Evolutionary conservation across 331 rosid genomes (phyloP).

Genomic region (Spiraea crenata): DNA sequence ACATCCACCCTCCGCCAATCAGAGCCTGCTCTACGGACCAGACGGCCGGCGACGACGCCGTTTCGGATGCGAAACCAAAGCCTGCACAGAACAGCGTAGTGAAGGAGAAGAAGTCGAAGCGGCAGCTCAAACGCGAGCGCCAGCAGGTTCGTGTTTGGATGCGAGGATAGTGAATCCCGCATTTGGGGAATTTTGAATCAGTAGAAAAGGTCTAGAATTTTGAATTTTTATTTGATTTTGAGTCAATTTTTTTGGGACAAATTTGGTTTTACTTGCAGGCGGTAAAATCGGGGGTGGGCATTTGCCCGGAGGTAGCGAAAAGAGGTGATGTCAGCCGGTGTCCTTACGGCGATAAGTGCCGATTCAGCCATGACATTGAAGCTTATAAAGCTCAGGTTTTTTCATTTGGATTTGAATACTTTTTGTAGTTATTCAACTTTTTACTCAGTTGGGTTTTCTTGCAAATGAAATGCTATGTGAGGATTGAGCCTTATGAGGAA

Average conservation of each 20-base stretch:
- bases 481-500: background rate
- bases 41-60: slow-evolving; percentile 19
- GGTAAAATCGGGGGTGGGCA: slow-evolving; percentile 50
- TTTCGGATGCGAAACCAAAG: slow-evolving; percentile 33
- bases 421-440: background rate
- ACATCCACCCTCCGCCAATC: slow-evolving; percentile 62
- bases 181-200: background rate
- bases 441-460: background rate
- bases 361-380: slow-evolving; percentile 81
- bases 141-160: slow-evolving; percentile 46
- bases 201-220: background rate
- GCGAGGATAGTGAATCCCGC: background rate
- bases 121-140: slow-evolving; percentile 94
- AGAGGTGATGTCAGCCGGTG: slow-evolving; percentile 74
- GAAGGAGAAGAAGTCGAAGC: slow-evolving; percentile 89
- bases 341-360: slow-evolving; percentile 73
- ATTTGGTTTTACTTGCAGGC: slow-evolving; percentile 41
- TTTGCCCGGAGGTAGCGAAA: slow-evolving; percentile 75
- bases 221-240: background rate
- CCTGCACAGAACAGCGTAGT: slow-evolving; percentile 34
- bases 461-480: slow-evolving; percentile 8
- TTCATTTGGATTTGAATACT: slow-evolving; percentile 11
- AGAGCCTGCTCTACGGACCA: slow-evolving; percentile 33
- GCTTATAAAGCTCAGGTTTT: slow-evolving; percentile 73
- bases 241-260: background rate